A percentile compares a stretch with the other conserved stretches of the same genome.
Conservation (phyloP, 2,329 filamentous ascomycete species). For the Ophiostoma sp. region DNA sequence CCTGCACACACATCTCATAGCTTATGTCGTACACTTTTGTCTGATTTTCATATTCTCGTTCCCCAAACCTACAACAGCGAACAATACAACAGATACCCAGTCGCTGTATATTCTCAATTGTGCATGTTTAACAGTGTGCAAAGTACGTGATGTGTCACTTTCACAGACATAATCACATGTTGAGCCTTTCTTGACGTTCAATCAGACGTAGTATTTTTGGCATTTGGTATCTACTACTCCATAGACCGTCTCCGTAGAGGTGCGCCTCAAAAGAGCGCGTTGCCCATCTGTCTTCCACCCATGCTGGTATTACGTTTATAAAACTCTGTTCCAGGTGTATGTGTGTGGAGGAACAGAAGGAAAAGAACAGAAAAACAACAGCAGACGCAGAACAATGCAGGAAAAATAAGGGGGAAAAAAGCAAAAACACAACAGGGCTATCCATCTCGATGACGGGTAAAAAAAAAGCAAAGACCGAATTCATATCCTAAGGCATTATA, state of each 20-base stretch:
- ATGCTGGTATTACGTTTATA: slow-evolving; percentile 17
- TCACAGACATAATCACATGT: neutral
- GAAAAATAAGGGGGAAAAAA: neutral
- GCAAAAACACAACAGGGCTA: neutral
- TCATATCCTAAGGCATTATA: slow-evolving; percentile 17
- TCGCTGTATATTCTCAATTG: neutral
- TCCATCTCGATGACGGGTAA: slow-evolving; percentile 1
- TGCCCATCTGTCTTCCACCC: slow-evolving; percentile 2
- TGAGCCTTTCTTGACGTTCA: neutral
- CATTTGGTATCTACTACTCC: neutral
- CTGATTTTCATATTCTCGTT: neutral
- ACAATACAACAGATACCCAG: slow-evolving; percentile 14
- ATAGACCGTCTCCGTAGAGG: neutral
- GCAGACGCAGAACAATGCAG: slow-evolving; percentile 5
- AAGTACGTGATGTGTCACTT: too few relatives aligned
- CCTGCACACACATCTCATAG: neutral
- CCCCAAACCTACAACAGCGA: neutral
- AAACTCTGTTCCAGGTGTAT: neutral
- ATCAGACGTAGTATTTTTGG: neutral
- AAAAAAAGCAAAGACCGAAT: neutral
- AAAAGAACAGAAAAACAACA: neutral
- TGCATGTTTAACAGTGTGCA: neutral
- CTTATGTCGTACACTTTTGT: neutral
- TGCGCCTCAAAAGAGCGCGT: slow-evolving; percentile 15
- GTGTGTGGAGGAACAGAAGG: neutral